Conservation (phyloP, 371 early-diverging fungal species). For the Mycotypha africana region DNA sequence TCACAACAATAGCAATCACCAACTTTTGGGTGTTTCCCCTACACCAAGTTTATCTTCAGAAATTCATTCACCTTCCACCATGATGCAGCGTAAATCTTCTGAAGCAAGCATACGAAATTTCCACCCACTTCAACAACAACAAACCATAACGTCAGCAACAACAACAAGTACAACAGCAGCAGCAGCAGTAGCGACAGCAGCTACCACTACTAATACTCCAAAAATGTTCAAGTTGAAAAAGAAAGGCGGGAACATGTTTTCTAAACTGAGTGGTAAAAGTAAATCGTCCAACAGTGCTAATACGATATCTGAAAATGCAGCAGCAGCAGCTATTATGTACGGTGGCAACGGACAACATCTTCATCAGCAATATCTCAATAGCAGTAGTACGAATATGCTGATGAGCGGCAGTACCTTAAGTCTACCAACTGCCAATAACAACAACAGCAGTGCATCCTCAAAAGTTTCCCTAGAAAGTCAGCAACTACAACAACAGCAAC, state of each 20-base stretch:
- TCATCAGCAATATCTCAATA: too few relatives aligned
- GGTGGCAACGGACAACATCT: slow-evolving; percentile 1
- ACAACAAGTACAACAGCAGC: too few relatives aligned
- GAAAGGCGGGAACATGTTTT: slow-evolving; percentile 40
- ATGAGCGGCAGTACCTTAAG: too few relatives aligned
- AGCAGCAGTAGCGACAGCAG: too few relatives aligned
- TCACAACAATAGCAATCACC: too few relatives aligned
- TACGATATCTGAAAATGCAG: slow-evolving; percentile 1
- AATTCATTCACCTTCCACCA: too few relatives aligned
- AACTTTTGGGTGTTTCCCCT: slow-evolving; percentile 17
- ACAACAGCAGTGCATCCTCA: too few relatives aligned
- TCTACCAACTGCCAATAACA: too few relatives aligned
- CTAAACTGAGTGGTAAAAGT: slow-evolving; percentile 32
- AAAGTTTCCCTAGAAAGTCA: slow-evolving; percentile 17
- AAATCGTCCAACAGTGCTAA: too few relatives aligned
- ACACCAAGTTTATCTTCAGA: slow-evolving; percentile 21
- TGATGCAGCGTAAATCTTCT: slow-evolving; percentile 14
- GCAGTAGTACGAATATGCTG: too few relatives aligned
- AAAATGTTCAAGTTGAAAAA: slow-evolving; percentile 41
- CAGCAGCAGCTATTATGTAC: slow-evolving; percentile 2
- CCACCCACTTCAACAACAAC: slow-evolving; percentile 9
- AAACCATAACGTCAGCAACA: slow-evolving; percentile 17
- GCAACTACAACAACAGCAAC: too few relatives aligned
- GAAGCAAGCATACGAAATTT: slow-evolving; percentile 10
- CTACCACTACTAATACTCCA: too few relatives aligned